Percentiles rank a stretch among this genome's conserved stretches.
Conservation (phyloP, 1,139 yeast genomes). For the Yamadazyma taylorii region DNA sequence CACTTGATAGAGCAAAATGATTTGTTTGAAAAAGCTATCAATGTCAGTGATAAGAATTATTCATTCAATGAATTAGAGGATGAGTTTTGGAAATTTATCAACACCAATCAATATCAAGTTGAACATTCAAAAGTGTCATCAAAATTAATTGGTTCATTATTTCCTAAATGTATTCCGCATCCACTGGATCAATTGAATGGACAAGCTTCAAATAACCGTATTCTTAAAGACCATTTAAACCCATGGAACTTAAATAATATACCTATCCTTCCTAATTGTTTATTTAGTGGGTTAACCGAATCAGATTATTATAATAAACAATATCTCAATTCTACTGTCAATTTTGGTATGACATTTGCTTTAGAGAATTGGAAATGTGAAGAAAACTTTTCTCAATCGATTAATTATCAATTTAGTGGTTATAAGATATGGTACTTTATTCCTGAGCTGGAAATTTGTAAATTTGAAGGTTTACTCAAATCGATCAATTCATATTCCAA, state of each 20-base stretch:
- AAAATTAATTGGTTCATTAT: background rate
- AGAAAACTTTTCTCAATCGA: slow-evolving; percentile 69
- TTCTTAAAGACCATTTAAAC: slow-evolving; percentile 24
- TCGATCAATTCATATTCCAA: background rate
- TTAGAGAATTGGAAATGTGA: slow-evolving; percentile 74
- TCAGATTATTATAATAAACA: slow-evolving; percentile 43
- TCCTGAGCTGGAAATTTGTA: slow-evolving; percentile 64
- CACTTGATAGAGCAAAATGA: slow-evolving; percentile 55
- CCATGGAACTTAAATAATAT: slow-evolving; percentile 77
- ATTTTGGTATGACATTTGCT: slow-evolving; percentile 65
- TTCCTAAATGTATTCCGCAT: no score
- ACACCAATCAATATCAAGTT: slow-evolving; percentile 5
- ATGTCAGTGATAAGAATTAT: slow-evolving; percentile 14
- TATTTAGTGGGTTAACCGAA: slow-evolving; percentile 40
- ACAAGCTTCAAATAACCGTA: no score
- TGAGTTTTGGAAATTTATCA: slow-evolving; percentile 19
- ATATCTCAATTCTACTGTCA: slow-evolving; percentile 30
- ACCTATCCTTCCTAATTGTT: slow-evolving; percentile 56
- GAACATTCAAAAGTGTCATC: slow-evolving; percentile 2
- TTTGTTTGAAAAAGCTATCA: slow-evolving; percentile 37
- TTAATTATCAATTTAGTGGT: slow-evolving; percentile 74
- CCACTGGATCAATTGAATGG: no score
- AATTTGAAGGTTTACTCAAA: slow-evolving; percentile 47
- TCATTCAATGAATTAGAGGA: background rate
- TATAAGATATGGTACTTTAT: slow-evolving; percentile 78